phyloP scores from a whole-genome alignment of 108 stramenopile genomes.

The Skeletonema grethae region DNA sequence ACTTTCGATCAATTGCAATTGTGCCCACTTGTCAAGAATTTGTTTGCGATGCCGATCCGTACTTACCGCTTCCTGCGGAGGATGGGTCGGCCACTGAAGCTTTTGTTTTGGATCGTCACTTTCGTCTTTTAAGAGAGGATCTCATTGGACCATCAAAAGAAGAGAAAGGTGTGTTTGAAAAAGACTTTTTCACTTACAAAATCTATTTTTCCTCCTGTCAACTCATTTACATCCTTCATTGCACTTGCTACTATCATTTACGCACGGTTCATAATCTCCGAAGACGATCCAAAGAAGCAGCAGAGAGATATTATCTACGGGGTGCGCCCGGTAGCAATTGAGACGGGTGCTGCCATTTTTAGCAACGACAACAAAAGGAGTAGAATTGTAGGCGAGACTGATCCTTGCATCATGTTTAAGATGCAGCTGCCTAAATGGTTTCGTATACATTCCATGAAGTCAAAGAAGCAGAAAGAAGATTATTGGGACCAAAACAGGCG shows the following conservation, averaged over 20 bases:
- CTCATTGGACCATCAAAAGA: slow-evolving; percentile 17
- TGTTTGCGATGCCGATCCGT: slow-evolving; percentile 14
- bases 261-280: not conserved
- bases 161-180: not conserved
- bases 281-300: slow-evolving; percentile 21
- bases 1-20: slow-evolving; percentile 16
- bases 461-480: slow-evolving; percentile 1
- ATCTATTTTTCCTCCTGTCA: not conserved
- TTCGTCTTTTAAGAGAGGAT: slow-evolving; percentile 15
- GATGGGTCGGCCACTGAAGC: slow-evolving; percentile 13
- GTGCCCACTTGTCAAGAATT: slow-evolving; percentile 19
- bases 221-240: not conserved
- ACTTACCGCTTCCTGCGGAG: slow-evolving; percentile 10
- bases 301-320: slow-evolving; percentile 23
- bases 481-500: slow-evolving; percentile 23
- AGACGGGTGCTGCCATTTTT: slow-evolving; percentile 12
- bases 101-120: slow-evolving; percentile 12
- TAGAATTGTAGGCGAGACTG: slow-evolving; percentile 8
- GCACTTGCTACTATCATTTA: not conserved
- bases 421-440: slow-evolving; percentile 15
- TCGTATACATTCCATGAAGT: slow-evolving; percentile 17
- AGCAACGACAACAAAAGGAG: not conserved
- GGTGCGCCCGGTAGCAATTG: slow-evolving; percentile 7
- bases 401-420: slow-evolving; percentile 24
- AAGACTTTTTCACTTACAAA: not conserved